Evolutionary conservation across 169 alveolate genomes (phyloP).

Genomic region (Hepatocystis sp.): DNA sequence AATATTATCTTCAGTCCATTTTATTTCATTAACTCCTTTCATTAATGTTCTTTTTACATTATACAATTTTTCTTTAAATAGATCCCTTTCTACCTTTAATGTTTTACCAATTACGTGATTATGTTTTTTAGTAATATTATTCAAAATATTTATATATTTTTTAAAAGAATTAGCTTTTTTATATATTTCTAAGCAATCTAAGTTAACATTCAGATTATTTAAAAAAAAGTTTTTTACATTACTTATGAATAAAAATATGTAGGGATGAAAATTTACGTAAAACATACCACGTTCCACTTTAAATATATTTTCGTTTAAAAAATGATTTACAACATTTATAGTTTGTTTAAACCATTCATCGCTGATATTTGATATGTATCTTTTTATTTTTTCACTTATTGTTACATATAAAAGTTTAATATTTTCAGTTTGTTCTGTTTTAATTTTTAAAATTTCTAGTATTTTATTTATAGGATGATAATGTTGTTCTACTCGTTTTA

Average conservation of each 20-base stretch:
- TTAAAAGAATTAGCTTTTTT: conserved; percentile 55
- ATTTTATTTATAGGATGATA: conserved; percentile 55
- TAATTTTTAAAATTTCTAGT: conserved; percentile 18
- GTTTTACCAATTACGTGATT: conserved; percentile 31
- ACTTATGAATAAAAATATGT: conserved; percentile 50
- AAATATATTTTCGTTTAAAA: conserved; percentile 59
- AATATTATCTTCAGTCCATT: conserved; percentile 57
- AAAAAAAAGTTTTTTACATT: conserved; percentile 45
- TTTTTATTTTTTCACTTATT: conserved; percentile 41
- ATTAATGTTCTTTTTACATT: conserved; percentile 17
- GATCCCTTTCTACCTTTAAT: conserved; percentile 43
- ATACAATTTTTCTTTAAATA: conserved; percentile 29
- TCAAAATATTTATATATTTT: conserved; percentile 29
- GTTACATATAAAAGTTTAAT: conserved; percentile 21
- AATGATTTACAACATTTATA: conserved; percentile 46
- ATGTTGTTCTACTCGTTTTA: conserved; percentile 67
- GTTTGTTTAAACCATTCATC: conserved; percentile 66
- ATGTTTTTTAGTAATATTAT: conserved; percentile 36
- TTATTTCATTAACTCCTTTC: conserved; percentile 32
- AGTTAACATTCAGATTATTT: conserved; percentile 49
- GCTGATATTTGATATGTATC: conserved; percentile 46
- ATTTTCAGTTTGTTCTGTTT: conserved; percentile 56
- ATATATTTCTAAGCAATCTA: conserved; percentile 46
- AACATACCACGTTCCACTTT: conserved; percentile 20
- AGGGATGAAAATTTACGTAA: conserved; percentile 68